Conservation (phyloP, 192 early-diverging fungal species). For the Paraglomus brasilianum region DNA sequence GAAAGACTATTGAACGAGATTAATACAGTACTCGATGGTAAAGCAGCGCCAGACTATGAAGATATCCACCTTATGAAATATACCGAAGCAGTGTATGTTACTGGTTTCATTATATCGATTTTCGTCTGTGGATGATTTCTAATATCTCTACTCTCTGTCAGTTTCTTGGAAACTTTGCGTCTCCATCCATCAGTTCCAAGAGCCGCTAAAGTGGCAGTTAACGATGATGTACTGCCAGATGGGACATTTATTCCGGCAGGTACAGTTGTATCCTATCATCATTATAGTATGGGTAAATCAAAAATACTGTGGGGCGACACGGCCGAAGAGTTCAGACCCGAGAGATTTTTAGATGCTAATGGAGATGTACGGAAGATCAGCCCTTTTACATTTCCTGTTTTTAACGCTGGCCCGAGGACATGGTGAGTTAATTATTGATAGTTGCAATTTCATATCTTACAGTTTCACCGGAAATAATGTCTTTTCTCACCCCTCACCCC, state of each 20-base stretch:
- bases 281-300: conserved; percentile 53
- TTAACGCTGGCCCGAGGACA: conserved; percentile 58
- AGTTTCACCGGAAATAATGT: no score
- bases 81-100: conserved; percentile 37
- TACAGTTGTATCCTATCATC: conserved; percentile 46
- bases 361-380: conserved; percentile 33
- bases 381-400: conserved; percentile 52
- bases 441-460: not conserved
- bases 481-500: no score
- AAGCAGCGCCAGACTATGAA: conserved; percentile 29
- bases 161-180: conserved; percentile 61
- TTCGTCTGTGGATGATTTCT: conserved; percentile 4
- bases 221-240: conserved; percentile 62
- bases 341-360: conserved; percentile 57
- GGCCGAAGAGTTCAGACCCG: conserved; percentile 60
- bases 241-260: conserved; percentile 54
- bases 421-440: conserved; percentile 28
- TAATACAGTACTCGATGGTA: not conserved
- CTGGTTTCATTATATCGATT: no score
- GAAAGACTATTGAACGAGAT: conserved; percentile 40
- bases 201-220: conserved; percentile 52
- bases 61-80: conserved; percentile 35
- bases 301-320: conserved; percentile 64
- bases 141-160: conserved; percentile 29
- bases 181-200: conserved; percentile 66